Evolutionary conservation across 139 green algal genomes (phyloP), one percentile per base, ranked within the genome.

Genomic region (Trebouxia sp.): DNA sequence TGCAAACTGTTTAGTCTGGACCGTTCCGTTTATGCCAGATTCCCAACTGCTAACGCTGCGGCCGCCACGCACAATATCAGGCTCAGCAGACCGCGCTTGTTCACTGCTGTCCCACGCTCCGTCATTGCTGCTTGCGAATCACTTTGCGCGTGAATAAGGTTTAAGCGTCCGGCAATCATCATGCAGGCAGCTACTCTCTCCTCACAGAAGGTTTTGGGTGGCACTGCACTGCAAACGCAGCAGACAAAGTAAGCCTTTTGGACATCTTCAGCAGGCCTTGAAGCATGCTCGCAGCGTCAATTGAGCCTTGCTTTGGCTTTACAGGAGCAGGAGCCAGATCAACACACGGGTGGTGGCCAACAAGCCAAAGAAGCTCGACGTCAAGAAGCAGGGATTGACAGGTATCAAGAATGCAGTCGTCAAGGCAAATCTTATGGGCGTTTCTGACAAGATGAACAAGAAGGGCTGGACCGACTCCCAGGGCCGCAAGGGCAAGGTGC

Each of bases 391-490:
- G 67, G 94, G 94, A 76, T 81, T 97, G 58, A 94, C 95, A 90
- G 89, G 80, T 51, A 83, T 98, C 58, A 77, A 92, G 78, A 89
- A 98, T 62, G 67, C 85, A 9, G 77, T 87, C 17, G 86, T 98
- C 4, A 90, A 93, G 88, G 78, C 90, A 51, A 98, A 98, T 88
- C 85, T 98, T 50, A 92, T 93, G 89, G 93, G 93, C 78, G 72
- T 87, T 24, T 92, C 87, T 48, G 83, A 86, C 38, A 84, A 84
- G 83, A 97, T 96, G 92, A 69, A 91, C 69, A 89, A 94, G 58
- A 97, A 97, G 90, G 87, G 90, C 78, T 98, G 95, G 95, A 78
- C 84, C 14, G 95, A 98, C 82, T 32, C 92, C 35, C 88, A 92
- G 85, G 95, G 95, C 75, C 93, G 94, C 89, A 97, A 97, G 91